Evolutionary conservation across 768 basidiomycete species (phyloP).

Genomic region (Lentinula aciculospora): DNA sequence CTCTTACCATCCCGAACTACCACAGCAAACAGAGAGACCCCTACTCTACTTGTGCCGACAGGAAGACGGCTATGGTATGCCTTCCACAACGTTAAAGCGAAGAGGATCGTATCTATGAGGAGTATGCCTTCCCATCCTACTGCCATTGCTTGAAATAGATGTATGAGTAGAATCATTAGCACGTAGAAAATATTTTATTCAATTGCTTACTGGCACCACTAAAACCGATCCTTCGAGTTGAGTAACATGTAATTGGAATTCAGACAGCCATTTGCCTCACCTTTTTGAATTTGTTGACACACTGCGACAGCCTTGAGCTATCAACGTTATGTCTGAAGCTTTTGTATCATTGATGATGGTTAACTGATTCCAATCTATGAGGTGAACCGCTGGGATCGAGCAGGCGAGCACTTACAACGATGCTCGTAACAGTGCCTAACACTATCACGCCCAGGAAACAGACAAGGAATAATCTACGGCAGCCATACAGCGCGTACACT

Average conservation of each 20-base stretch:
- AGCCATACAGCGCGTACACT: not conserved
- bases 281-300: not conserved
- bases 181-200: not conserved
- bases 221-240: not conserved
- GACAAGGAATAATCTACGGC: not conserved
- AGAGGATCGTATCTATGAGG: not conserved
- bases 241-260: not conserved
- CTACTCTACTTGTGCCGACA: not conserved
- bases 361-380: not conserved
- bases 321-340: not conserved
- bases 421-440: not conserved
- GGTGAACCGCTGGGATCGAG: not conserved
- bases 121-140: conserved; percentile 2
- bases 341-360: not conserved
- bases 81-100: not conserved
- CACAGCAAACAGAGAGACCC: not conserved
- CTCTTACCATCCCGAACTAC: not conserved
- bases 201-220: not conserved
- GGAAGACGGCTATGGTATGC: not conserved
- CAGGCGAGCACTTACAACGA: not conserved
- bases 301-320: not conserved
- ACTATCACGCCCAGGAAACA: not conserved
- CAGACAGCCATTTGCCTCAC: not conserved
- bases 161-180: too few species aligned
- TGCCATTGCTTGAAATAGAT: not conserved